These are phyloP conservation scores for Termitomyces sp. DNA, from an alignment of 768 basidiomycete species.

Conservation along the genomic window DNA sequence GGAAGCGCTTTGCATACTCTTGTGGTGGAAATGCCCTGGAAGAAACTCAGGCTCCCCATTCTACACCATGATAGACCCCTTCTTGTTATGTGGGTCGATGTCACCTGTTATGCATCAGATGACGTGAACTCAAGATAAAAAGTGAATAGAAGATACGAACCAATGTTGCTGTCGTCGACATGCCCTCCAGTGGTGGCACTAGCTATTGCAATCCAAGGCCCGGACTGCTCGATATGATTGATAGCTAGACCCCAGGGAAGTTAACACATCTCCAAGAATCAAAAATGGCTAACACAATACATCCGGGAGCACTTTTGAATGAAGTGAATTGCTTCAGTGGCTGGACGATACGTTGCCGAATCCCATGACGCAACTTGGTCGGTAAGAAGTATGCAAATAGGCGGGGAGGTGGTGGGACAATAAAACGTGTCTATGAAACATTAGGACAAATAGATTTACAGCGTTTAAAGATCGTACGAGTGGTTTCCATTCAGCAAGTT, in stretches of 20 bases:
- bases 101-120: conserved; percentile 16
- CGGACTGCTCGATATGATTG: conserved; percentile 44
- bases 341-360: conserved; percentile 1
- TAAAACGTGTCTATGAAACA: background rate
- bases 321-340: conserved; percentile 18
- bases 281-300: conserved; percentile 16
- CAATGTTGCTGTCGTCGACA: conserved; percentile 23
- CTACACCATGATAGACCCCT: conserved; percentile 42
- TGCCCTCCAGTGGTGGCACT: conserved; percentile 43
- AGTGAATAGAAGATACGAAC: conserved; percentile 12
- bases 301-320: conserved; percentile 40
- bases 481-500: conserved; percentile 10
- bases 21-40: conserved; percentile 16
- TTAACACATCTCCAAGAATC: background rate
- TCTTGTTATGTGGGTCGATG: conserved; percentile 39
- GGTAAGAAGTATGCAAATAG: background rate
- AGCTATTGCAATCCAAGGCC: conserved; percentile 35
- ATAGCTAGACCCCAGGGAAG: conserved; percentile 31
- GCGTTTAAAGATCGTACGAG: background rate
- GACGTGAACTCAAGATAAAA: background rate
- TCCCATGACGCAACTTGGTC: conserved; percentile 4
- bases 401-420: background rate
- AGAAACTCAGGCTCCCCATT: conserved; percentile 17
- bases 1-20: background rate
- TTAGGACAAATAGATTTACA: background rate